These are phyloP conservation scores for Galerina marginata DNA, from an alignment of 768 basidiomycete genomes.

Conservation along the genomic window DNA sequence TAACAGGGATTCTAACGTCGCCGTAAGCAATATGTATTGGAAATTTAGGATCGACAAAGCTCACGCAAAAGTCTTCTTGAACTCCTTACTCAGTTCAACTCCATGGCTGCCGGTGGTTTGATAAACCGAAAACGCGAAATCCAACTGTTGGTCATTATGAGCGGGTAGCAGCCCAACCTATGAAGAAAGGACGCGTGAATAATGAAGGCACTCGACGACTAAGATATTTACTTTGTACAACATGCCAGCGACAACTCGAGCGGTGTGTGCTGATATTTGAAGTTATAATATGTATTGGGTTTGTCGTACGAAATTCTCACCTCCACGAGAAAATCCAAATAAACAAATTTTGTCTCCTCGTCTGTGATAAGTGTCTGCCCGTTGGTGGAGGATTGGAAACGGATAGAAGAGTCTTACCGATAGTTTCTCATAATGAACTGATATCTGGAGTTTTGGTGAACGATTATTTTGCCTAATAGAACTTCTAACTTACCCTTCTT, in stretches of 20 bases:
- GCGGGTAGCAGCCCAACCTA: constrained; percentile 35
- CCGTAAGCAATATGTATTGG: neutral
- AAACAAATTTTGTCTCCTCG: constrained; percentile 35
- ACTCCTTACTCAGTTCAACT: constrained; percentile 30
- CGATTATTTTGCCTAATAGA: neutral
- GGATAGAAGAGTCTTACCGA: neutral
- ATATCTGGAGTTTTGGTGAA: neutral
- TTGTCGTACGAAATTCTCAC: neutral
- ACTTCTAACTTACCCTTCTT: constrained; percentile 29
- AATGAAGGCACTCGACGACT: too few relatives aligned
- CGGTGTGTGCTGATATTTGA: constrained; percentile 25
- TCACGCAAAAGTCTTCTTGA: constrained; percentile 30
- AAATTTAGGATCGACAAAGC: neutral
- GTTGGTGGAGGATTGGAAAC: neutral
- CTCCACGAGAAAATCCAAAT: constrained; percentile 35
- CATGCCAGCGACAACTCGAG: constrained; percentile 36
- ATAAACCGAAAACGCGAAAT: constrained; percentile 35
- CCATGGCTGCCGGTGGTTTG: constrained; percentile 28
- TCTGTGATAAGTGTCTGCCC: constrained; percentile 8
- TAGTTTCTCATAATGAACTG: constrained; percentile 11
- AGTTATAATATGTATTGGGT: neutral
- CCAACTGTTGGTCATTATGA: constrained; percentile 33
- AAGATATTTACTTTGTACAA: constrained; percentile 31
- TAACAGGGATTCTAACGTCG: constrained; percentile 10
- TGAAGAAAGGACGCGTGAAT: too few relatives aligned